Conservation (phyloP, 2,329 filamentous ascomycete species). For the Myriosclerotinia scirpicola region DNA sequence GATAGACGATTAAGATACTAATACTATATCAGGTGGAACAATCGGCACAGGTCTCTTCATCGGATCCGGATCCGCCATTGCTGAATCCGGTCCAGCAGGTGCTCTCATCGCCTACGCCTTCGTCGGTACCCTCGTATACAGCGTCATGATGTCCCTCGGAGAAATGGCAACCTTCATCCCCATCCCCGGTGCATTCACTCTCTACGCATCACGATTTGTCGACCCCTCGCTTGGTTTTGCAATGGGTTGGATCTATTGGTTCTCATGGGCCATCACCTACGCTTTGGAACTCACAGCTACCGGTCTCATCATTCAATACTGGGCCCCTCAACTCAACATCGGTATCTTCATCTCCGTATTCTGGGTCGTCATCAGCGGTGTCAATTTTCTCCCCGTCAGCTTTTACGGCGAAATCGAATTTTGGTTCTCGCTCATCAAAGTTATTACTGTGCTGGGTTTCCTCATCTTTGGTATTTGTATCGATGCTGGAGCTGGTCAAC, state of each 20-base stretch:
- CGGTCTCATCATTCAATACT: conserved; percentile 75
- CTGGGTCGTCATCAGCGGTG: conserved; percentile 65
- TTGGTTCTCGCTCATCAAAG: conserved; percentile 76
- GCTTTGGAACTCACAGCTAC: conserved; percentile 72
- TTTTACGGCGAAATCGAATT: conserved; percentile 78
- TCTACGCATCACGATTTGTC: conserved; percentile 73
- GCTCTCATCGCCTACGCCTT: conserved; percentile 68
- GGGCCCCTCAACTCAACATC: conserved; percentile 61
- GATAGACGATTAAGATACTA: not conserved
- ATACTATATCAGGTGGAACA: conserved; percentile 50
- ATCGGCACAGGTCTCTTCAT: conserved; percentile 74
- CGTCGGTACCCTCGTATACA: conserved; percentile 71
- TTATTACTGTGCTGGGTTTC: conserved; percentile 72
- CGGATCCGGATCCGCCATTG: conserved; percentile 62
- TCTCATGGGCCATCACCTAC: conserved; percentile 71
- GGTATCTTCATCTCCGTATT: conserved; percentile 74
- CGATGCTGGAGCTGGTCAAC: conserved; percentile 65
- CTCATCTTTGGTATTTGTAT: conserved; percentile 75
- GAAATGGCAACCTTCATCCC: conserved; percentile 80
- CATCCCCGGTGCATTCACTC: conserved; percentile 72
- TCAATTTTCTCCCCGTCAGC: conserved; percentile 71
- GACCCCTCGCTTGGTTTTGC: conserved; percentile 72
- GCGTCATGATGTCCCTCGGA: conserved; percentile 68
- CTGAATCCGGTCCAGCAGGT: conserved; percentile 63
- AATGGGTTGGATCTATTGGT: conserved; percentile 85